Evolutionary conservation across 441 rosid species (phyloP), one percentile per base, ranked within the genome.

Genomic region (Mallotus japonicus): DNA sequence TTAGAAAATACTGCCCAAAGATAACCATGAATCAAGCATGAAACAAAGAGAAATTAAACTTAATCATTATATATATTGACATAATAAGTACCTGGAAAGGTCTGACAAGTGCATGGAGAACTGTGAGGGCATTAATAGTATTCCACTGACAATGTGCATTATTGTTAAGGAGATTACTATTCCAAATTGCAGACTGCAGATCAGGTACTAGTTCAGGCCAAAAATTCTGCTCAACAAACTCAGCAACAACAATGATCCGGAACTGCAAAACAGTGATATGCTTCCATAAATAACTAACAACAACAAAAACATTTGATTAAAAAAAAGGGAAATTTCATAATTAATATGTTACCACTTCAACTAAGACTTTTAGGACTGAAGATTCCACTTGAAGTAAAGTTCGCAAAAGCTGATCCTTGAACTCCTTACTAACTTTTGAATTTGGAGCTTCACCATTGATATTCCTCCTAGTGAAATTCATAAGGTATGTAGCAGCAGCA

Each of bases 191-290:
- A 70, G 82, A 81, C 24, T 83, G 83, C 58, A 92, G 77, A 44
- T 89, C 87, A 19, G 85, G 86, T 55, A 92, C 88, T 80, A 90
- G 93, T 65, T 87, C 91, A 40, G 95, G 96, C 98, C 96, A 92
- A 66, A 64, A 81, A 76, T 88, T 83, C 76, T 84, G 85, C 89
- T 87, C 85, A 74, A 86, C 88, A 78, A 87, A 89, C 83, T 88
- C 96, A 5, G 84, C 83, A 49, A 83, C 84, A 67, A 81, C 87
- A 82, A 89, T 78, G 55, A 84, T 67, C 66, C 88, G 88, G 68
- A 90, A 86, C 96, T 92, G 88, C 78, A 82, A 80, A 75, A 69
- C 58, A 67, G 49, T 20, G 63, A 77, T 15, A 67, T 50, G 32
- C 32, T 24, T 69, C 22, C 19, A 67, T 4, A 62, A 57, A 54